Conservation (phyloP, 1,284 basidiomycete species). For the Heimioporus punctisporus region DNA sequence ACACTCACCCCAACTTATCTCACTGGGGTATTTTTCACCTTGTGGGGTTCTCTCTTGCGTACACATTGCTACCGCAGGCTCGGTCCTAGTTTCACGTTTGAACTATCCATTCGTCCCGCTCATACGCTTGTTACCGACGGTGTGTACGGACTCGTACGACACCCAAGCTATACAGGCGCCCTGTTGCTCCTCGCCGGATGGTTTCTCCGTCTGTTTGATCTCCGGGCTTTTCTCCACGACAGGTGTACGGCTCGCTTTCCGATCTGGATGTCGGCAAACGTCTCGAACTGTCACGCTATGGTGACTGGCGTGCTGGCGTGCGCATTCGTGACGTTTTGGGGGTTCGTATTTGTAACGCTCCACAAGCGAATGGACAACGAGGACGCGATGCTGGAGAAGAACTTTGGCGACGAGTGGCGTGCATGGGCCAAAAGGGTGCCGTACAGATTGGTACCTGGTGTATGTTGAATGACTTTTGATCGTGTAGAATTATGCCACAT, state of each 20-base stretch:
- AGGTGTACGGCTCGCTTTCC: no score
- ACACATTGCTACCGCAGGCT: constrained; percentile 19
- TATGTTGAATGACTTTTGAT: constrained; percentile 39
- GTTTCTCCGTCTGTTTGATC: constrained; percentile 11
- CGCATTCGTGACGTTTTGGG: not conserved
- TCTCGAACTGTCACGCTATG: no score
- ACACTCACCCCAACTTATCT: constrained; percentile 9
- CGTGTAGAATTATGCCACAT: no score
- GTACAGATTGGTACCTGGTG: constrained; percentile 39
- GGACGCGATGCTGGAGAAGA: constrained; percentile 38
- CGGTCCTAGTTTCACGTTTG: constrained; percentile 29
- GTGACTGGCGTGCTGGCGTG: not conserved
- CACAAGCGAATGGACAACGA: constrained; percentile 28
- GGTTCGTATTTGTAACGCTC: fast-evolving
- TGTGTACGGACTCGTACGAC: constrained; percentile 28
- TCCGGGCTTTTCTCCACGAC: not conserved
- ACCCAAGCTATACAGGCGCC: constrained; percentile 29
- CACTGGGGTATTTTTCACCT: constrained; percentile 6
- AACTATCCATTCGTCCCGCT: constrained; percentile 24
- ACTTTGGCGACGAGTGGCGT: constrained; percentile 43
- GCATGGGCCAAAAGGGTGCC: constrained; percentile 40
- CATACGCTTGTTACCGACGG: constrained; percentile 31
- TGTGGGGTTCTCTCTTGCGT: constrained; percentile 20
- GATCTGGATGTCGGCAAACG: no score
- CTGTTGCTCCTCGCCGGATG: not conserved